Evolutionary conservation across 306 rosid genomes (phyloP).

Genomic region (Styphnolobium japonicum): DNA sequence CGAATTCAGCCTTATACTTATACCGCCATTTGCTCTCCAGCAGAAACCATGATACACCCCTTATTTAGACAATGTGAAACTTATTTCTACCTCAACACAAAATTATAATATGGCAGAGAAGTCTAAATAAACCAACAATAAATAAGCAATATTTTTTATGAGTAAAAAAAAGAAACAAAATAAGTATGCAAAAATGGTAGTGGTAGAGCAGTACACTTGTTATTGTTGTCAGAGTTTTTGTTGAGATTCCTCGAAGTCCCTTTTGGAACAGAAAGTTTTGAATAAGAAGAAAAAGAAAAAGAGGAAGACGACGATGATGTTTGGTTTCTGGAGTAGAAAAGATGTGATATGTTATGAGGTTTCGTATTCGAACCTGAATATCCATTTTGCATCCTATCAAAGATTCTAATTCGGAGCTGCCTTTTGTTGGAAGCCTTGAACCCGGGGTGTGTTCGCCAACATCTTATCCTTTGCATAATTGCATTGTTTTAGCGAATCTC

Average conservation of each 20-base stretch:
- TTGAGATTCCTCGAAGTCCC: constrained; percentile 36
- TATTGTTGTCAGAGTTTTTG: constrained; percentile 25
- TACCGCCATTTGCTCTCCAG: too few species aligned
- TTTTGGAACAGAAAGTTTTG: constrained; percentile 32
- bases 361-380: constrained; percentile 50
- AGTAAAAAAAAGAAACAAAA: not conserved
- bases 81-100: too few species aligned
- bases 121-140: too few species aligned
- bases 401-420: not conserved
- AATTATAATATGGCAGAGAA: too few species aligned
- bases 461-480: too few species aligned
- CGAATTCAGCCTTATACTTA: too few species aligned
- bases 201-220: not conserved
- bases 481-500: too few species aligned
- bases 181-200: not conserved
- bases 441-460: too few species aligned
- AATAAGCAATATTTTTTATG: not conserved
- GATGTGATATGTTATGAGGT: constrained; percentile 32
- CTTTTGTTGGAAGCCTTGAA: not conserved
- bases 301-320: constrained; percentile 19
- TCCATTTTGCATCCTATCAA: constrained; percentile 35
- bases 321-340: constrained; percentile 23
- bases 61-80: too few species aligned
- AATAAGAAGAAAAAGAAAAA: constrained; percentile 12
- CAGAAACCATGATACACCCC: too few species aligned